Conservation (phyloP, 345 rosid genomes). For the Balakata baccata region DNA sequence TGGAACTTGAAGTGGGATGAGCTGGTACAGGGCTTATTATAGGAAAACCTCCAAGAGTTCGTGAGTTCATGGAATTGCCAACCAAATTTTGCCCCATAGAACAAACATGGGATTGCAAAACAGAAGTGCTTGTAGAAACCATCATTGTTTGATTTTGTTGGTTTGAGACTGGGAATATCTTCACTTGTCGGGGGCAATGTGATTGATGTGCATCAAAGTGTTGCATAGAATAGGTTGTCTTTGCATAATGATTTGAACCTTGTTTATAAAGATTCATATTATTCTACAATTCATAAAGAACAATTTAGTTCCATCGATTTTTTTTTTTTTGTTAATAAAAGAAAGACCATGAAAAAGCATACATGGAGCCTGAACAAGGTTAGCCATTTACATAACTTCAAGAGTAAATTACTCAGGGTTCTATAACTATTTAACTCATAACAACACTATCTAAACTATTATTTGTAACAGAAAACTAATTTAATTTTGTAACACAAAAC, state of each 20-base stretch:
- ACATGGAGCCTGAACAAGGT: too few species aligned
- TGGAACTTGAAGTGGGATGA: slow-evolving; percentile 44
- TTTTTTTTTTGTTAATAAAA: too few species aligned
- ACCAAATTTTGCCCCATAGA: slow-evolving; percentile 34
- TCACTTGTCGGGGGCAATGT: slow-evolving; percentile 37
- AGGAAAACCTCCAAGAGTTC: slow-evolving; percentile 45
- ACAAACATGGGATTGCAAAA: slow-evolving; percentile 44
- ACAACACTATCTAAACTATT: too few species aligned
- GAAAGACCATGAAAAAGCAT: too few species aligned
- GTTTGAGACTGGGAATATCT: slow-evolving; percentile 47
- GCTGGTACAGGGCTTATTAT: slow-evolving; percentile 41
- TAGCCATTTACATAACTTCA: too few species aligned
- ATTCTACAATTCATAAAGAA: slow-evolving; percentile 30
- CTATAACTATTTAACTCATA: too few species aligned
- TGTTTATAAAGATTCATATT: slow-evolving; percentile 27
- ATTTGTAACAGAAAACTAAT: too few species aligned
- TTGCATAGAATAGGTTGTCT: slow-evolving; percentile 32
- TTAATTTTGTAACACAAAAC: too few species aligned
- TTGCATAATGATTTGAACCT: slow-evolving; percentile 26
- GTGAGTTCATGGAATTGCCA: slow-evolving; percentile 31
- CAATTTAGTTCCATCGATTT: too few species aligned
- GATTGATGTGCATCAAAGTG: slow-evolving; percentile 35
- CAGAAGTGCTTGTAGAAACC: slow-evolving; percentile 42
- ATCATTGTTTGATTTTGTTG: slow-evolving; percentile 43
- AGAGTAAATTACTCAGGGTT: too few species aligned